Conservation (phyloP, 2,329 filamentous ascomycete genomes). For the Pleoardoris graminearum region DNA sequence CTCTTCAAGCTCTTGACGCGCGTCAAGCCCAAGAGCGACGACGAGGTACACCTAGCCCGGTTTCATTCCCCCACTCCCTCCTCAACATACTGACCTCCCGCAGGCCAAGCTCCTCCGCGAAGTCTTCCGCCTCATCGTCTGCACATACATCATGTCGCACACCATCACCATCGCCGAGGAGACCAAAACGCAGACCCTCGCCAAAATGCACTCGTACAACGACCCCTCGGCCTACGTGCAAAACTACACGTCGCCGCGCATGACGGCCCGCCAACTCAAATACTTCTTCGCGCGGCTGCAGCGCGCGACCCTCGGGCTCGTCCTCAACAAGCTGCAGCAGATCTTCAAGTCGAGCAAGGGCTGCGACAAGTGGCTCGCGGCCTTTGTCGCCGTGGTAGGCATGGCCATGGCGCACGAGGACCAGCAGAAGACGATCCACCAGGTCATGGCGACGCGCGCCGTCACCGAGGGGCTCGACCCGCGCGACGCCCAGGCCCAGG, state of each 20-base stretch:
- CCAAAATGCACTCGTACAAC: slow-evolving; percentile 44
- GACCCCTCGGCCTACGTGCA: slow-evolving; percentile 32
- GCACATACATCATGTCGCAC: slow-evolving; percentile 56
- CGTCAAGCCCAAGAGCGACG: slow-evolving; percentile 44
- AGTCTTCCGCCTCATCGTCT: slow-evolving; percentile 51
- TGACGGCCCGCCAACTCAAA: slow-evolving; percentile 55
- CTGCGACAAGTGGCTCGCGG: slow-evolving; percentile 50
- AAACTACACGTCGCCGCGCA: slow-evolving; percentile 47
- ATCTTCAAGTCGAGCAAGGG: slow-evolving; percentile 51
- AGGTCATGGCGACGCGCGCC: slow-evolving; percentile 48
- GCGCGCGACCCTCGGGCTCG: slow-evolving; percentile 45
- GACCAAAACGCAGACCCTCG: slow-evolving; percentile 43
- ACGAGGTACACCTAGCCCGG: slow-evolving; percentile 44
- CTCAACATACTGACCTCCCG: slow-evolving; percentile 2
- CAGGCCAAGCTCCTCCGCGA: slow-evolving; percentile 48
- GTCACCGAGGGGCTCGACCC: slow-evolving; percentile 32
- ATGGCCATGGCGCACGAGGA: slow-evolving; percentile 55
- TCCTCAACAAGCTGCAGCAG: slow-evolving; percentile 53
- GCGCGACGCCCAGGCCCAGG: slow-evolving; percentile 36
- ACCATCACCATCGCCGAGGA: slow-evolving; percentile 51
- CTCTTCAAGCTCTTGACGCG: slow-evolving; percentile 49
- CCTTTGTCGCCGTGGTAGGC: slow-evolving; percentile 52
- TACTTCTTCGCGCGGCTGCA: slow-evolving; percentile 54
- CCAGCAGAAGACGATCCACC: slow-evolving; percentile 51
- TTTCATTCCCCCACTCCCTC: neutral